phyloP scores from a whole-genome alignment of 257 asterid genomes.

The Verbascum thapsus region DNA sequence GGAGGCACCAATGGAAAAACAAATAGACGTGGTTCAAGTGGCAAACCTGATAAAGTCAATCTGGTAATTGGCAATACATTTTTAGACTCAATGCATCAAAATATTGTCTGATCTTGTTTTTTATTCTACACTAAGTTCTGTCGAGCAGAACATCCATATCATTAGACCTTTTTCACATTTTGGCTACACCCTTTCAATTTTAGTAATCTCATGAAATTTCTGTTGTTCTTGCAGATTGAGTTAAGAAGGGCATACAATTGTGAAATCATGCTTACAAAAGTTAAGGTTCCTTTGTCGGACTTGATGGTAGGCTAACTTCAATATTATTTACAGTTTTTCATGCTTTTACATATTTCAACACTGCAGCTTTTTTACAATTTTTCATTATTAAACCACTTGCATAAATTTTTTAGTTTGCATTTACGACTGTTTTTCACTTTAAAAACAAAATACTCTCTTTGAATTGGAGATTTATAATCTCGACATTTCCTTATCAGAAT shows the following conservation, averaged over 20 bases:
- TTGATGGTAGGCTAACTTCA: conserved; percentile 55
- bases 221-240: conserved; percentile 62
- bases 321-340: background rate
- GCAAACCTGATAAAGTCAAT: conserved; percentile 71
- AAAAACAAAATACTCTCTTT: background rate
- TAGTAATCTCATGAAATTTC: background rate
- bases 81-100: background rate
- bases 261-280: conserved; percentile 89
- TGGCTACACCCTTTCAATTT: no score
- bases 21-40: conserved; percentile 47
- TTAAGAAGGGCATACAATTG: conserved; percentile 89
- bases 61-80: conserved; percentile 48
- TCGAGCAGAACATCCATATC: no score
- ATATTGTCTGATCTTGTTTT: background rate
- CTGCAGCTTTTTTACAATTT: conserved; percentile 21
- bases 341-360: background rate
- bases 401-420: no score
- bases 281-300: conserved; percentile 80
- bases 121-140: no score
- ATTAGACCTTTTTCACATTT: background rate
- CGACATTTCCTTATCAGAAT: conserved; percentile 45
- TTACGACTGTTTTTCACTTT: background rate
- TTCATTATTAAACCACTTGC: no score
- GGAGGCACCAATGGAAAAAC: conserved; percentile 42
- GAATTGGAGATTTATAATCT: background rate